Conservation (phyloP, 352 stramenopile species). For the Pythium pyrilobum region DNA sequence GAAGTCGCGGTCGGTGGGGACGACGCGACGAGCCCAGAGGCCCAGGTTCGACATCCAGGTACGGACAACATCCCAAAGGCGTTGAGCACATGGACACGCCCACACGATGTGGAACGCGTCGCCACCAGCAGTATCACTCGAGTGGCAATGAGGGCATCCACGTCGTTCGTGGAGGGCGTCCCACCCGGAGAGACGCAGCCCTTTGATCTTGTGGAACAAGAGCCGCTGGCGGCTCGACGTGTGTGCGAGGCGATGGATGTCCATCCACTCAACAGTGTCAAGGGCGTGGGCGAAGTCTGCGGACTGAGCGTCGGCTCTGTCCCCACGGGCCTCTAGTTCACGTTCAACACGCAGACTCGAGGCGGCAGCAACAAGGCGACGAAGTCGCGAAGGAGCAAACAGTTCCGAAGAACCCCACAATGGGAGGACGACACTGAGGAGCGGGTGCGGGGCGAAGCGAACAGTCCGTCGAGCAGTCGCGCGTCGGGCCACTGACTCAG, state of each 20-base stretch:
- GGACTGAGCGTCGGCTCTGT: neutral
- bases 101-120: neutral
- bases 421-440: neutral
- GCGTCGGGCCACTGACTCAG: neutral
- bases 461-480: neutral
- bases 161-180: neutral
- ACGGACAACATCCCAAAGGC: neutral
- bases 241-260: neutral
- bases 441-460: neutral
- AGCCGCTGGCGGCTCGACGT: neutral
- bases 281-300: neutral
- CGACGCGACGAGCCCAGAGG: no score
- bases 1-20: no score
- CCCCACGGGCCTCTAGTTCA: neutral
- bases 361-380: neutral
- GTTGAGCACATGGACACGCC: neutral
- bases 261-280: neutral
- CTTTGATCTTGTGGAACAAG: slow-evolving; percentile 1
- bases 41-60: neutral
- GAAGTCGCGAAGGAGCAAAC: no score
- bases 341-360: neutral
- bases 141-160: neutral
- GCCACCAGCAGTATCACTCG: neutral
- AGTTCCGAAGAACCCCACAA: neutral
- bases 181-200: neutral